Base-by-base conservation (phyloP, 2,329 filamentous ascomycete species). In the Cordyceps cateniannulata region DNA sequence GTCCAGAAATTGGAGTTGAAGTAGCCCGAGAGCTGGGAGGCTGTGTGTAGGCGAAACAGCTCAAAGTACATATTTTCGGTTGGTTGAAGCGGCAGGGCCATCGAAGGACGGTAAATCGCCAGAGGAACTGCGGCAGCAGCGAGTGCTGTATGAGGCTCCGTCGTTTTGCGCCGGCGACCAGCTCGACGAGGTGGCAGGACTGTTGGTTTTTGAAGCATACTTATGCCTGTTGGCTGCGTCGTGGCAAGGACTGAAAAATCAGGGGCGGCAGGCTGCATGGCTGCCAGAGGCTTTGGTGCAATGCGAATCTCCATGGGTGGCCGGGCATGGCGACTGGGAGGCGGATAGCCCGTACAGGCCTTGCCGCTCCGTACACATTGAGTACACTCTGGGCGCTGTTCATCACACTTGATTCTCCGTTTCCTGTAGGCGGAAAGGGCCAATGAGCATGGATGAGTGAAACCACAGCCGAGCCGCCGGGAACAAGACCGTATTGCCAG, bases 1-100 rank as follows among this genome's bases (percentile, higher is more conserved):
- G 79, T 85, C 86, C 86, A 89, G 67, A 89, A 89, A 1, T 80
- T 76, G 22, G 80, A 82, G 67, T 88, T 83, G 63, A 89, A 89
- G 68, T 85, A 88, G 14, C 86, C 85, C 0, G 85, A 87, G 7
- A 89, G 74, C 66, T 87, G 84, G 51, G 74, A 81, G 1, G 85
- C 83, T 0, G 86, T 87, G 48, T 83, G 82, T 27, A 80, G 75
- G 47, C 81, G 80, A 66, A 88, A 88, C 14, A 87, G 72, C 61
- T 85, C 79, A 66, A 87, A 87, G 66, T 87, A 87, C 53, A 80
- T 78, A 20, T 76, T 77, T 63, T 88, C 85, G 52, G 76, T 74
- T 5, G 77, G 72, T 58, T 75, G 72, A 32, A 86, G 78, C 35
- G 14, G 79, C 72, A 9, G 81, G 80, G 51, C 76, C 76, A 66